Conservation (phyloP, 495 filamentous ascomycete species). For the Penicillium paradoxum region DNA sequence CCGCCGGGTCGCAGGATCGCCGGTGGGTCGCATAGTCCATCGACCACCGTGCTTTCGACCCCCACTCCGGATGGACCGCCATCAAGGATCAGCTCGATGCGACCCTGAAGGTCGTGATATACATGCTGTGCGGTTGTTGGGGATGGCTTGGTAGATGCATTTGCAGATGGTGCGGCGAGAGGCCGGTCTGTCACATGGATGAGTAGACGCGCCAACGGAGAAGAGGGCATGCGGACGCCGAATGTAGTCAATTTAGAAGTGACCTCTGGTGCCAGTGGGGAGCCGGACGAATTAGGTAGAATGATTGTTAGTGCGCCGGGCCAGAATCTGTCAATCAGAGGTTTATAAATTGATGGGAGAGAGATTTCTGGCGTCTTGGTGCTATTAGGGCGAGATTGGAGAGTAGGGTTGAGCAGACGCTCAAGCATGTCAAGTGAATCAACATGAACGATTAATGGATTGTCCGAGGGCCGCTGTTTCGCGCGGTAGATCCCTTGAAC, state of each 20-base stretch:
- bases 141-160: conserved; percentile 85
- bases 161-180: conserved; percentile 91
- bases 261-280: conserved; percentile 75
- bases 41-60: conserved; percentile 95
- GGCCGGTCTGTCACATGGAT: conserved; percentile 72
- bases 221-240: conserved; percentile 83
- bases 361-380: conserved; percentile 29
- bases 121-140: conserved; percentile 90
- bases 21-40: conserved; percentile 77
- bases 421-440: conserved; percentile 75
- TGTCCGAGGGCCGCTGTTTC: conserved; percentile 87
- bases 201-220: conserved; percentile 75
- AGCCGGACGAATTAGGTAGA: conserved; percentile 66
- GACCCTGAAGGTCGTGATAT: conserved; percentile 71
- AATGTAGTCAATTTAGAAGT: conserved; percentile 80
- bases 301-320: conserved; percentile 92
- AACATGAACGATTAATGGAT: conserved; percentile 91
- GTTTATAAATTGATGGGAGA: conserved; percentile 77
- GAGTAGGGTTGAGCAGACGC: conserved; percentile 47
- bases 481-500: conserved; percentile 88
- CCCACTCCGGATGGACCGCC: conserved; percentile 82
- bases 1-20: conserved; percentile 83
- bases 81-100: conserved; percentile 87
- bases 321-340: conserved; percentile 84
- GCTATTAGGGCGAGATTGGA: conserved; percentile 13